A percentile compares a stretch with the other conserved stretches of the same genome.
These are phyloP conservation scores for Saccharomyces cerevisiae DNA, from an alignment of 805 yeast genomes.

Conservation along the genomic window DNA sequence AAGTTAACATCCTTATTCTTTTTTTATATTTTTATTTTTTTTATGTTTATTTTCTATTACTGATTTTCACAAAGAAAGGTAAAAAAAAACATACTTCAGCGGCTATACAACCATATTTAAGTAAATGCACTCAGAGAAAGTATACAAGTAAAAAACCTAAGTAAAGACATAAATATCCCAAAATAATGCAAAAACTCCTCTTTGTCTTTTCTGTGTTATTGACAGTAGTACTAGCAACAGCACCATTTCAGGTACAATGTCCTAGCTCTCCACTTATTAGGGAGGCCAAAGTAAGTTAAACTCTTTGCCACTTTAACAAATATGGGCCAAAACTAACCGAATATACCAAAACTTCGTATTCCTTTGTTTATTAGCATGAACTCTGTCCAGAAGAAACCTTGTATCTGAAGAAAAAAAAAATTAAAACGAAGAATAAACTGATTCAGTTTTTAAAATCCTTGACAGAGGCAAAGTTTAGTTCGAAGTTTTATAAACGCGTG, in stretches of 20 bases:
- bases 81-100: background rate
- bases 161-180: background rate
- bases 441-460: slow-evolving; percentile 26
- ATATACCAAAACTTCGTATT: background rate
- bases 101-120: background rate
- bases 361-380: slow-evolving; percentile 4
- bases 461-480: slow-evolving; percentile 31
- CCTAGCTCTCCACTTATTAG: slow-evolving; percentile 20
- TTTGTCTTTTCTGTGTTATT: background rate
- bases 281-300: slow-evolving; percentile 12
- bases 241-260: slow-evolving; percentile 24
- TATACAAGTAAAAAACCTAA: background rate
- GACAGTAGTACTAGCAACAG: background rate
- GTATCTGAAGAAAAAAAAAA: slow-evolving; percentile 23
- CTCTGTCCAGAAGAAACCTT: slow-evolving; percentile 14
- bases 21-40: background rate
- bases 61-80: background rate
- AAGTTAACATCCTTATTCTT: background rate
- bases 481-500: slow-evolving; percentile 18
- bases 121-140: background rate
- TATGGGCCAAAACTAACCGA: background rate
- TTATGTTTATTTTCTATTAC: background rate
- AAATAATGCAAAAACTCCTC: background rate
- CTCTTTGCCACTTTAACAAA: background rate
- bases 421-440: slow-evolving; percentile 27